Evolutionary conservation across 2,329 filamentous ascomycete genomes (phyloP).

Genomic region (Hypoxylon sp.): DNA sequence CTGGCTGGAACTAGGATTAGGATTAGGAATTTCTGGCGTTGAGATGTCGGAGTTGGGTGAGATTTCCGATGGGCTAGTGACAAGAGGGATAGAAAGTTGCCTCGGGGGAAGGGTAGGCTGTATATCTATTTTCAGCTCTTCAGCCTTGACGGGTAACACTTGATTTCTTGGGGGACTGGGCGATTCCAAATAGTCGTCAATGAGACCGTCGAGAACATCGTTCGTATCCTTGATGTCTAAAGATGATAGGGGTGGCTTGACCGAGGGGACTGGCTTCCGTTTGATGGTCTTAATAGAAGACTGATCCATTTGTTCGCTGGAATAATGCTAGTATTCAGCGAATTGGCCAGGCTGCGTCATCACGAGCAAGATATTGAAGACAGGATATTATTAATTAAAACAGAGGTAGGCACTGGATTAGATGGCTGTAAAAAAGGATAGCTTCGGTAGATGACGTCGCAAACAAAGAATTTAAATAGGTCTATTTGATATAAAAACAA

Average conservation of each 20-base stretch:
- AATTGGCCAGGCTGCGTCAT: slow-evolving; percentile 22
- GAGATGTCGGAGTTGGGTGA: slow-evolving; percentile 30
- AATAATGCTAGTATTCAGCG: slow-evolving; percentile 16
- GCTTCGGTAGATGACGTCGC: not conserved
- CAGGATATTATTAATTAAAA: slow-evolving; percentile 3
- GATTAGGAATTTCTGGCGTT: slow-evolving; percentile 21
- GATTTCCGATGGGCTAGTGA: slow-evolving; percentile 42
- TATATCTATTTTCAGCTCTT: slow-evolving; percentile 31
- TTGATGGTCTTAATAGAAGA: slow-evolving; percentile 26
- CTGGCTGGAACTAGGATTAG: slow-evolving; percentile 24
- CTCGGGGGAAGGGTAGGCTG: slow-evolving; percentile 23
- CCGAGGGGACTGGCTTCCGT: slow-evolving; percentile 45
- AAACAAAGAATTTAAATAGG: slow-evolving; percentile 17
- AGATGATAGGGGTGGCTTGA: slow-evolving; percentile 11
- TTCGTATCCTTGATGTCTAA: slow-evolving; percentile 7
- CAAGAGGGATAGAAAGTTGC: slow-evolving; percentile 43
- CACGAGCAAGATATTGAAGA: slow-evolving; percentile 6
- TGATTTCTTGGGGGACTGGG: slow-evolving; percentile 13
- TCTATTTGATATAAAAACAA: not conserved
- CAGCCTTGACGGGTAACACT: slow-evolving; percentile 1
- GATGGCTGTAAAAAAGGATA: not conserved
- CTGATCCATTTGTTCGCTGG: slow-evolving; percentile 32
- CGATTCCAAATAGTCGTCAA: slow-evolving; percentile 51
- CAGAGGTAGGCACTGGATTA: not conserved
- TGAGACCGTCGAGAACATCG: slow-evolving; percentile 38